Evolutionary conservation across 495 filamentous ascomycete species (phyloP).

Genomic region (Halenospora varia): DNA sequence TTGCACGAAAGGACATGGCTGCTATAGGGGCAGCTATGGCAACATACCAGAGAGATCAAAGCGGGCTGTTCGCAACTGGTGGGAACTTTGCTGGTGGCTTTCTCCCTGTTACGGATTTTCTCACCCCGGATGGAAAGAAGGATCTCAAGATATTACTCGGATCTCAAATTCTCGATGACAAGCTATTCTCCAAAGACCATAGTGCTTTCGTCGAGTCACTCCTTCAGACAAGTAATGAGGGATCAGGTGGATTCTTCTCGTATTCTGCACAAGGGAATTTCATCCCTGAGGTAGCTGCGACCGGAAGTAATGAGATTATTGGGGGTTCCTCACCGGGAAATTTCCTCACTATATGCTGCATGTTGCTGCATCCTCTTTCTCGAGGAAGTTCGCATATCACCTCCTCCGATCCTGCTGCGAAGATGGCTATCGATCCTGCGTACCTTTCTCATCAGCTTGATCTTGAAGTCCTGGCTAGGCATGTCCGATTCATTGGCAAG

Average conservation of each 20-base stretch:
- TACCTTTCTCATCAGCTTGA: conserved; percentile 53
- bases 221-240: background rate
- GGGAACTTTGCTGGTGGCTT: background rate
- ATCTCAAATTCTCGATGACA: background rate
- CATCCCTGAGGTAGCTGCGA: background rate
- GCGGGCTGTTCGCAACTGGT: background rate
- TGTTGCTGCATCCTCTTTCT: conserved; percentile 37
- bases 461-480: conserved; percentile 40
- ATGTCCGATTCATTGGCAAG: conserved; percentile 36
- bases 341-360: background rate
- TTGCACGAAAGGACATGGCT: background rate
- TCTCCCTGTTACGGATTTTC: background rate
- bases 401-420: conserved; percentile 28
- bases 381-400: conserved; percentile 52
- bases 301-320: background rate
- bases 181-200: background rate
- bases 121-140: background rate
- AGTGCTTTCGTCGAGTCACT: background rate
- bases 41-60: background rate
- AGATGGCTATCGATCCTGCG: conserved; percentile 46
- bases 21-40: background rate
- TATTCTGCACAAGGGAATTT: background rate
- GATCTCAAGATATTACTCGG: background rate
- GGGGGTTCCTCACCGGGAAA: too few species aligned
- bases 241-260: background rate